Percentiles rank a stretch among this genome's conserved stretches.
These are phyloP conservation scores for Geotrichum phurueaensis DNA, from an alignment of 1,139 yeast species.

Conservation along the genomic window DNA sequence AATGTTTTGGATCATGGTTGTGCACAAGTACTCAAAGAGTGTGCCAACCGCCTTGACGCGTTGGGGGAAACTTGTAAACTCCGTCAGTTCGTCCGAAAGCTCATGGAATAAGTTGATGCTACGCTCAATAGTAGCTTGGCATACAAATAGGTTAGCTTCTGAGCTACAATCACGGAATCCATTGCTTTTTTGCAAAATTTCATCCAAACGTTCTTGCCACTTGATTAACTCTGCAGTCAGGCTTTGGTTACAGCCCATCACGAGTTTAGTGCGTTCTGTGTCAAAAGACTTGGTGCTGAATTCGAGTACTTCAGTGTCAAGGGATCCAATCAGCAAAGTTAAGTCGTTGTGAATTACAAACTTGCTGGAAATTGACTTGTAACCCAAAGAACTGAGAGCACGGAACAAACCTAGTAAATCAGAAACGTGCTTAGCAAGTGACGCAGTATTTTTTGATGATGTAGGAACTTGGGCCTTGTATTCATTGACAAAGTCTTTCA, in stretches of 20 bases:
- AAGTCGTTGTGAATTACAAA: constrained; percentile 27
- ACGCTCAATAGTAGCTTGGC: constrained; percentile 26
- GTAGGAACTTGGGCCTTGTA: background rate
- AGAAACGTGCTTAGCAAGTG: constrained; percentile 20
- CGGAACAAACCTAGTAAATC: constrained; percentile 29
- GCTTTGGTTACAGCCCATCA: background rate
- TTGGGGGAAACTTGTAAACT: constrained; percentile 24
- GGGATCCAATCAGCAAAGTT: constrained; percentile 8
- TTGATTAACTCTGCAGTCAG: background rate
- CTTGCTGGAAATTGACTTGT: constrained; percentile 20
- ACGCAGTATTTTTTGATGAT: background rate
- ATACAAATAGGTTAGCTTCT: constrained; percentile 21
- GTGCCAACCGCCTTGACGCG: constrained; percentile 28
- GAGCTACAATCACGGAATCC: constrained; percentile 26
- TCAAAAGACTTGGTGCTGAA: background rate
- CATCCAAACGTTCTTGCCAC: constrained; percentile 11
- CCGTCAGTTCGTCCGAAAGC: constrained; percentile 22
- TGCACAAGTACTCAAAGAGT: constrained; percentile 31
- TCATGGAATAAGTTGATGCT: constrained; percentile 21
- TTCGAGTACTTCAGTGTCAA: constrained; percentile 10
- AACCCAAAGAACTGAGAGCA: constrained; percentile 26
- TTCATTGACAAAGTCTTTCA: constrained; percentile 10
- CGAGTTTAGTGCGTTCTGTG: constrained; percentile 3
- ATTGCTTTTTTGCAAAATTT: constrained; percentile 18
- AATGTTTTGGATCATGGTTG: constrained; percentile 25